A percentile compares a stretch with the other conserved stretches of the same genome.
Conservation (phyloP, 345 rosid genomes). For the Streptanthus diversifolius region DNA sequence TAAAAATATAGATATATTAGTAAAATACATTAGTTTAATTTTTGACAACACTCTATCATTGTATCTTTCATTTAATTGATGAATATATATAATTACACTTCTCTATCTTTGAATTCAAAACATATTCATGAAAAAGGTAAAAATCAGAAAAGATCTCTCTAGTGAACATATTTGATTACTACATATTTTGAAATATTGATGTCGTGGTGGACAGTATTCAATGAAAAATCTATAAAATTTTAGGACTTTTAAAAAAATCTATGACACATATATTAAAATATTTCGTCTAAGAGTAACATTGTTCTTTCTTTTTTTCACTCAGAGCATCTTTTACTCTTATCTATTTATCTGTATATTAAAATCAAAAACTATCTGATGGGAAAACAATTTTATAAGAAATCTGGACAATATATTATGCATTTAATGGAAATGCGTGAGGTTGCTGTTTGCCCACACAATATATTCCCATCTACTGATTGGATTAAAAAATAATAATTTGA, state of each 20-base stretch:
- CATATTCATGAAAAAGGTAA: neutral
- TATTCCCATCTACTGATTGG: neutral
- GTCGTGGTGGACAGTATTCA: neutral
- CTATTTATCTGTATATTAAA: neutral
- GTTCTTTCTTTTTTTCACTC: neutral
- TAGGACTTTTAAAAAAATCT: too few species aligned
- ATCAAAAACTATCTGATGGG: neutral
- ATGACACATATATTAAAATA: too few species aligned
- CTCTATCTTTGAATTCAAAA: neutral
- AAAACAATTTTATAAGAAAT: neutral
- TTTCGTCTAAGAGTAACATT: too few species aligned
- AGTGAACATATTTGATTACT: too few species aligned
- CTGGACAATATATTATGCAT: neutral
- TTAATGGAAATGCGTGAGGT: neutral
- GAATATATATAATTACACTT: neutral
- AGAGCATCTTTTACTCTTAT: neutral
- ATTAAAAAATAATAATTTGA: too few species aligned
- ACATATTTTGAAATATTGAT: neutral
- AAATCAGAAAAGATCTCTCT: neutral
- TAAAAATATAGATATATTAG: neutral
- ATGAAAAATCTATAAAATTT: too few species aligned
- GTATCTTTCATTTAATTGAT: neutral
- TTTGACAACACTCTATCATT: neutral
- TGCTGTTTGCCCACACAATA: slow-evolving; percentile 6
- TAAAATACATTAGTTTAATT: neutral